Evolutionary conservation across 148 eudicot genomes (phyloP).

Genomic region (Simmondsia chinensis): DNA sequence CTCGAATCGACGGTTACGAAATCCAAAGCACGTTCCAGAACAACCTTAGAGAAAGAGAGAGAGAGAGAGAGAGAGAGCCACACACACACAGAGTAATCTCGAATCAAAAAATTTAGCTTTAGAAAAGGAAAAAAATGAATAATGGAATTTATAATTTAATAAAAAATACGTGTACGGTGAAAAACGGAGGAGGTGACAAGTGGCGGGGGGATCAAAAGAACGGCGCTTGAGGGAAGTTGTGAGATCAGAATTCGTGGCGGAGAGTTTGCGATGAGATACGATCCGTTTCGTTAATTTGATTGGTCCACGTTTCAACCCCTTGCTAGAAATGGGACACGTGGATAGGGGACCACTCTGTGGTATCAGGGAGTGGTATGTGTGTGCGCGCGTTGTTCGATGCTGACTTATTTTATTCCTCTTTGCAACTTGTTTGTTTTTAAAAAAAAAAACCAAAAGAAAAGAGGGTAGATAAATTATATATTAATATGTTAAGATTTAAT

Average conservation of each 20-base stretch:
- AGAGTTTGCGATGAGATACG: slow-evolving; percentile 37
- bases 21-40: too few species aligned
- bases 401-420: too few species aligned
- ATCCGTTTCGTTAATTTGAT: slow-evolving; percentile 37
- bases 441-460: too few species aligned
- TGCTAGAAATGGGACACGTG: slow-evolving; percentile 14
- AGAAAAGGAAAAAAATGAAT: not conserved
- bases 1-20: too few species aligned
- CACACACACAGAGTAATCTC: not conserved
- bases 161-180: not conserved
- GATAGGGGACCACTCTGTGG: slow-evolving; percentile 5
- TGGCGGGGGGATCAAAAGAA: slow-evolving; percentile 42
- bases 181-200: slow-evolving; percentile 33
- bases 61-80: slow-evolving; percentile 2
- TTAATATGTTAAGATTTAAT: too few species aligned
- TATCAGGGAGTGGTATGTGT: not conserved
- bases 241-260: slow-evolving; percentile 49
- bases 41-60: slow-evolving; percentile 16
- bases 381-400: too few species aligned
- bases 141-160: not conserved
- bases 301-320: slow-evolving; percentile 31
- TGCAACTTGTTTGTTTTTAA: too few species aligned
- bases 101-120: slow-evolving; percentile 12
- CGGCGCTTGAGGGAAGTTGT: slow-evolving; percentile 20
- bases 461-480: too few species aligned